A percentile compares a stretch with the other conserved stretches of the same genome.
These are phyloP conservation scores for Antitrichia curtipendula DNA, from an alignment of 225 moss, liverwort and hornwort species.

Conservation along the genomic window DNA sequence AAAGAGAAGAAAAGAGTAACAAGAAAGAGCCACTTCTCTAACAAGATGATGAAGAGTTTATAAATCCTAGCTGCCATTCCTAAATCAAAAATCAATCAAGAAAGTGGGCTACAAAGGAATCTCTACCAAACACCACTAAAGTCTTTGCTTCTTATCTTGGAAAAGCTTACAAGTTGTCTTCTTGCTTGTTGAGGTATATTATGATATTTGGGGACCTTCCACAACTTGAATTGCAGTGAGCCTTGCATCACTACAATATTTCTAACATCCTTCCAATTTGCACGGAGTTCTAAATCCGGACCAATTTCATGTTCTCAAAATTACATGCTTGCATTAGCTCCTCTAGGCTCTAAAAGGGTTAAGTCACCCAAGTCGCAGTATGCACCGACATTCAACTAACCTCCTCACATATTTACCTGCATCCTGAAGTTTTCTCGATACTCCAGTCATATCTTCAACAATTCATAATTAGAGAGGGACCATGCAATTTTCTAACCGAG, in stretches of 20 bases:
- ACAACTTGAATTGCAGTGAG: neutral
- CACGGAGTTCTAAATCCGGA: neutral
- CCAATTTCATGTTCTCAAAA: neutral
- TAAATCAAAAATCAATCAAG: fast-evolving
- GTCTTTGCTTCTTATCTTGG: neutral
- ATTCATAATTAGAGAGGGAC: neutral
- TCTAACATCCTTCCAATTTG: neutral
- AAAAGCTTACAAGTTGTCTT: neutral
- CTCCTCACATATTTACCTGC: neutral
- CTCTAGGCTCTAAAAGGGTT: neutral
- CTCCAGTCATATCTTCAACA: neutral
- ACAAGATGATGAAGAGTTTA: neutral
- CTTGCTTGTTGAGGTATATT: no score
- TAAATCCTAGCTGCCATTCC: neutral
- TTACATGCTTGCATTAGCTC: neutral
- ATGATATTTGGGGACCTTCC: neutral
- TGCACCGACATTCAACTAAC: neutral
- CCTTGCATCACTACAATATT: neutral
- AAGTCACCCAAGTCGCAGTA: neutral
- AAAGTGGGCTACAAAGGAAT: neutral
- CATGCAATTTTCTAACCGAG: neutral
- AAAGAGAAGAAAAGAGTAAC: neutral
- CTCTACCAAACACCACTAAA: neutral
- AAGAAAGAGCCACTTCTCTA: neutral
- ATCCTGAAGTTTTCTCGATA: neutral